Base-by-base conservation (phyloP, 768 basidiomycete genomes). In the Cytidiella melzeri region DNA sequence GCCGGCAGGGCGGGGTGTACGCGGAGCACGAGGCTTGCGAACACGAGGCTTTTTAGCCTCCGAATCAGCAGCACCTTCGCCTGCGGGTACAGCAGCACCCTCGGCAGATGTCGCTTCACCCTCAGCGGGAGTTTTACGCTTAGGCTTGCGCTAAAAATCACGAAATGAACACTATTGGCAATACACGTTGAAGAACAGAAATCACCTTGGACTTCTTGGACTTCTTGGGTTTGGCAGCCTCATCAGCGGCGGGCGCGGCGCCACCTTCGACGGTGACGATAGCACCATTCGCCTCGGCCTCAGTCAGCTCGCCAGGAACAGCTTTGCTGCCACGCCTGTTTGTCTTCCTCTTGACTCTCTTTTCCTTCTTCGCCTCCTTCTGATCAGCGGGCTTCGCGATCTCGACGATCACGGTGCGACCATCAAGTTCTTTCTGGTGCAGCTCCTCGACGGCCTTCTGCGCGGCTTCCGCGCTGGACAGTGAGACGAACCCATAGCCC, bases 401-500 rank as follows among this genome's bases (percentile, higher is more conserved):
- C 79, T 95, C 90, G 71, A 94, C 77, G 71, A 92, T 86, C 64
- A 95, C 83, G 67, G 72, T 73, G 69, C 92, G 90, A 57, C 86
- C 87, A 58, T 92, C 87, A 69, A 95, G 86, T 71, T 92, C 87
- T 67, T 81, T 77, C 73, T 87, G 85, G 80, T 93, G 75, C 64
- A 95, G 87, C 61, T 73, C 68, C 55, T 90, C 83, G 67, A 92
- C 87, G 53, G 92, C 92, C 68, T 81, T 80, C 72, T 90, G 76
- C 54, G 87, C 90, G 64, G 91, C 88, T 69, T 88, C 89, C 65
- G 73, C 74, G 67, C 76, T 84, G 64, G 78, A 71, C 68, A 92
- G 75, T 59, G 91, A 82, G 64, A 94, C 92, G 67, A 95, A 95
- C 58, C 91, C 92, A 70, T 94, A 95, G 53, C 92, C 90, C 64